A percentile compares a stretch with the other conserved stretches of the same genome.
Conservation (phyloP, 177 flowering plant genomes). For the Vitis hybrid region DNA sequence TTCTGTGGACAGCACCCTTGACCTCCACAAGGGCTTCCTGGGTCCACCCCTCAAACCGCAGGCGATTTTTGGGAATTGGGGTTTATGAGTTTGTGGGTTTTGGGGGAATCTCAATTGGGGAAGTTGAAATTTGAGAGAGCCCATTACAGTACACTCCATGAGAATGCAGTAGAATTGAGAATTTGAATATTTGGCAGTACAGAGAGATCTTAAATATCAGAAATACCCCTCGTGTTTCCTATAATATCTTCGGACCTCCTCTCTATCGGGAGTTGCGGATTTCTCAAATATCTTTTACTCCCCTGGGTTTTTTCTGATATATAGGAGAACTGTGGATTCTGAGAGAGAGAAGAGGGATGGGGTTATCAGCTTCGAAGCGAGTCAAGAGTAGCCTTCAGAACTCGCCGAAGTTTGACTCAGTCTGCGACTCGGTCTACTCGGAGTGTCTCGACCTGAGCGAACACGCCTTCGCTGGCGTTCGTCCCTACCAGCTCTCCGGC, state of each 20-base stretch:
- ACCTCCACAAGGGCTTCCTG: slow-evolving; percentile 61
- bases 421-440: slow-evolving; percentile 56
- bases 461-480: slow-evolving; percentile 67
- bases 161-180: no score
- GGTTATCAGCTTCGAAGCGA: slow-evolving; percentile 52
- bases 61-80: not conserved
- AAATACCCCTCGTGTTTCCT: no score
- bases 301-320: no score
- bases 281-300: no score
- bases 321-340: not conserved
- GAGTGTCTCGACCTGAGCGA: slow-evolving; percentile 56
- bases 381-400: slow-evolving; percentile 29
- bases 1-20: slow-evolving; percentile 62
- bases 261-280: no score
- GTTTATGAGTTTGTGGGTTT: not conserved
- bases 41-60: slow-evolving; percentile 59
- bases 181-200: not conserved
- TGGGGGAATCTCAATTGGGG: slow-evolving; percentile 5
- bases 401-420: slow-evolving; percentile 55
- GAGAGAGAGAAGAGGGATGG: slow-evolving; percentile 30
- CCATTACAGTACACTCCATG: not conserved
- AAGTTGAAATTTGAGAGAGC: slow-evolving; percentile 5
- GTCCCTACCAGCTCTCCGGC: slow-evolving; percentile 73
- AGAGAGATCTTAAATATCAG: no score
- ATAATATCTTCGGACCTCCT: no score